These are phyloP conservation scores for Medicago truncatula DNA, from an alignment of 306 rosid genomes.

Conservation along the genomic window DNA sequence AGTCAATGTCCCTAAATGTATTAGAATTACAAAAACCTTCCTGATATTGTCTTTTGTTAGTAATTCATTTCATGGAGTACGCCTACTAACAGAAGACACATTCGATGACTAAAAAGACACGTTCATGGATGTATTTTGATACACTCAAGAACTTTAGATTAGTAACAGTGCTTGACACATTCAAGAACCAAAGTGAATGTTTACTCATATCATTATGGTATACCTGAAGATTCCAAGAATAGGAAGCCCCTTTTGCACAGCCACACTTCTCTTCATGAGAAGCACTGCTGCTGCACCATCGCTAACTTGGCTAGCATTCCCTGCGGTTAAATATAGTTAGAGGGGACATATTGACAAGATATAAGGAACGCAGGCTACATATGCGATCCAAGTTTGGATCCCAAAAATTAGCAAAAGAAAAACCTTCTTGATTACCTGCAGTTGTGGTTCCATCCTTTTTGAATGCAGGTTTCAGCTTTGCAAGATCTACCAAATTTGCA, in stretches of 20 bases:
- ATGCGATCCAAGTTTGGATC: not conserved
- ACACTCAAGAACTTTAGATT: no score
- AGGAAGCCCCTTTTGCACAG: constrained; percentile 80
- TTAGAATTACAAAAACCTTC: no score
- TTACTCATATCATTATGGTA: not conserved
- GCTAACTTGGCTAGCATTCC: constrained; percentile 92
- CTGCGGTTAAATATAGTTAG: constrained; percentile 47
- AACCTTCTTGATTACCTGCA: constrained; percentile 59
- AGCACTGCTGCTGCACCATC: constrained; percentile 98
- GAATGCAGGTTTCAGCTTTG: constrained; percentile 88
- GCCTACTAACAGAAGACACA: no score
- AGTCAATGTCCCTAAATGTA: no score
- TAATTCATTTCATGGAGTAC: no score
- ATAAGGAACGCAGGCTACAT: not conserved
- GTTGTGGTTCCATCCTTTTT: constrained; percentile 80
- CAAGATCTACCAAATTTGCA: constrained; percentile 64
- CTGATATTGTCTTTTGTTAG: no score
- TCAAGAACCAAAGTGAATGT: not conserved
- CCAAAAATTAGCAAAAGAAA: constrained; percentile 1
- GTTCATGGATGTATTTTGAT: no score
- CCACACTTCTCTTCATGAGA: constrained; percentile 87
- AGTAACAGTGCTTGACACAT: not conserved
- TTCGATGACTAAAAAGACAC: no score
- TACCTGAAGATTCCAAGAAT: constrained; percentile 87
- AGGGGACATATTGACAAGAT: constrained; percentile 4